A percentile compares a stretch with the other conserved stretches of the same genome.
phyloP scores from a whole-genome alignment of 352 stramenopile species.

The Phytophthora melonis region DNA sequence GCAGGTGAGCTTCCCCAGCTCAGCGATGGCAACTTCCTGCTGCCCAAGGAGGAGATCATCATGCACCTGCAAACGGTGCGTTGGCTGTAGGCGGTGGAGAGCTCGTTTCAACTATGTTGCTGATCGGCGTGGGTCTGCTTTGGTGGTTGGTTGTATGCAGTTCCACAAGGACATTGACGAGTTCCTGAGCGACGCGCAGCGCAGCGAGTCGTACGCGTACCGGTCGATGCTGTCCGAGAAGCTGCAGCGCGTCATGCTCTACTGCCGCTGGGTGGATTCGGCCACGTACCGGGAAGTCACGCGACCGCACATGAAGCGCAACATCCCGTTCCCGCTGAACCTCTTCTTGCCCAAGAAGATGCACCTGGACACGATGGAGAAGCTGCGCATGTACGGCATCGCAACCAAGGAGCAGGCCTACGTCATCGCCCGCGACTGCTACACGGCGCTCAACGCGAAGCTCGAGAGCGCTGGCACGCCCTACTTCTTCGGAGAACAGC shows the following conservation, averaged over 20 bases:
- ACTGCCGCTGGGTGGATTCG: conserved; percentile 87
- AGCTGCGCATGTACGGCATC: conserved; percentile 64
- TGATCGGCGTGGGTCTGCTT: neutral
- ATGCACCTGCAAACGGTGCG: conserved; percentile 86
- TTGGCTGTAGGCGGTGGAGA: neutral
- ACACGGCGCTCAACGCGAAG: conserved; percentile 85
- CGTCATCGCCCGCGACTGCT: conserved; percentile 86
- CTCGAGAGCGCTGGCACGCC: conserved; percentile 56
- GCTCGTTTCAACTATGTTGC: neutral
- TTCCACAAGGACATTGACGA: conserved; percentile 88
- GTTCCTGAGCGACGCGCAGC: conserved; percentile 71
- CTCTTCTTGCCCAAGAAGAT: conserved; percentile 89
- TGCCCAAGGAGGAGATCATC: conserved; percentile 87
- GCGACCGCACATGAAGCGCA: conserved; percentile 80
- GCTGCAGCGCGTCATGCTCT: conserved; percentile 82
- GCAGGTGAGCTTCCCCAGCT: conserved; percentile 81
- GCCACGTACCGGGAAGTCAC: conserved; percentile 89
- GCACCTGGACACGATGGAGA: conserved; percentile 72
- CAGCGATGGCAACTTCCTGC: conserved; percentile 87
- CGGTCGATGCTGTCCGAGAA: conserved; percentile 86
- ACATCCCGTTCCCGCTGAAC: conserved; percentile 86
- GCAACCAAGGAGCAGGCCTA: conserved; percentile 84
- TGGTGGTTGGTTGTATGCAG: conserved; percentile 24
- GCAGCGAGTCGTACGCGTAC: conserved; percentile 87
- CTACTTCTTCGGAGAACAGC: conserved; percentile 79